Conservation (phyloP, 768 basidiomycete species). For the Lentinula sp. region DNA sequence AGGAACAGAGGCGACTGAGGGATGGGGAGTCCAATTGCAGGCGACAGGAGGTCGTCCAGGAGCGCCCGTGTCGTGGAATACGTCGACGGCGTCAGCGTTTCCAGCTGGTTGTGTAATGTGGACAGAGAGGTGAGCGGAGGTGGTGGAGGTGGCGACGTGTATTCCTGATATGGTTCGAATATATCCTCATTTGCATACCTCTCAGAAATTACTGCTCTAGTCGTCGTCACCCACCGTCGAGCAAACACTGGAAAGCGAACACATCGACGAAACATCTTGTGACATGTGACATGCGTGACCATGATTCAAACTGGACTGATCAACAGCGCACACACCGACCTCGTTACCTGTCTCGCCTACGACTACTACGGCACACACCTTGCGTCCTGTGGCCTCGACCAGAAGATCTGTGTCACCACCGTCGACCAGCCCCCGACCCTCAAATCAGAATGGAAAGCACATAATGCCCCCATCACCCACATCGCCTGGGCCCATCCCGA, state of each 20-base stretch:
- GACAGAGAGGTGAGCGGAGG: background rate
- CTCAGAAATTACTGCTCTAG: background rate
- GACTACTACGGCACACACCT: slow-evolving; percentile 85
- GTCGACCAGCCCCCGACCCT: slow-evolving; percentile 61
- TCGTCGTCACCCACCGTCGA: background rate
- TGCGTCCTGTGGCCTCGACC: slow-evolving; percentile 79
- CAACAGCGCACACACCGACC: slow-evolving; percentile 70
- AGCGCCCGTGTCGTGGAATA: slow-evolving; percentile 4
- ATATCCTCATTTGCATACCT: too few species aligned
- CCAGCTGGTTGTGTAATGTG: background rate
- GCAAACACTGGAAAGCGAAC: background rate
- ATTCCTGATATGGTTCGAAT: too few species aligned
- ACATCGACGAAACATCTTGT: background rate
- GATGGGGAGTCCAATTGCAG: slow-evolving; percentile 17
- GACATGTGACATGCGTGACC: slow-evolving; percentile 14
- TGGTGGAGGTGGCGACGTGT: too few species aligned
- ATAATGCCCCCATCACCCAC: slow-evolving; percentile 83
- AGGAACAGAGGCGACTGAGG: slow-evolving; percentile 22
- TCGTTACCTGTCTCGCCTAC: slow-evolving; percentile 82
- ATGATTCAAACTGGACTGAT: slow-evolving; percentile 80
- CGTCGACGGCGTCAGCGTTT: background rate
- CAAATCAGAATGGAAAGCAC: slow-evolving; percentile 98
- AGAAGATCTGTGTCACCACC: slow-evolving; percentile 65
- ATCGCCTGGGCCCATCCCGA: slow-evolving; percentile 91
- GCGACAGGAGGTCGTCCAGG: slow-evolving; percentile 24